phyloP scores from a whole-genome alignment of 441 rosid genomes.

The Jatropha multifida region DNA sequence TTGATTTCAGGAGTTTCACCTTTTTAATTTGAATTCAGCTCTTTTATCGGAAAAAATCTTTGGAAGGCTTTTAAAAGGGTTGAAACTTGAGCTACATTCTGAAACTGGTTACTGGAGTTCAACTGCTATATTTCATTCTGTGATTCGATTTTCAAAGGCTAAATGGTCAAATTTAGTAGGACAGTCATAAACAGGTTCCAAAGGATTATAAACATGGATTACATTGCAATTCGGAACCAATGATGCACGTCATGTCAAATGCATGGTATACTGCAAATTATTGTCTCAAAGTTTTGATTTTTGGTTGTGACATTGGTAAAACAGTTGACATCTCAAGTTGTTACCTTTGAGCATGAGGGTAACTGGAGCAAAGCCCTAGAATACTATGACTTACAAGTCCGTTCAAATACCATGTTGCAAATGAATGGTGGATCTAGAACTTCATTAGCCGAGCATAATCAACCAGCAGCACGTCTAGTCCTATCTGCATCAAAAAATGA shows the following conservation, averaged over 20 bases:
- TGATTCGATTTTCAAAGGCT: not conserved
- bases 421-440: constrained; percentile 39
- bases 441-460: constrained; percentile 32
- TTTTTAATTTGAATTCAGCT: not conserved
- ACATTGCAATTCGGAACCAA: not conserved
- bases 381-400: constrained; percentile 89
- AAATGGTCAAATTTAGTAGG: not conserved
- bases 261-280: constrained; percentile 13
- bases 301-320: constrained; percentile 31
- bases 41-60: not conserved
- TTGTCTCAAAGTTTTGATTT: constrained; percentile 27
- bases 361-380: constrained; percentile 97
- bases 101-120: not conserved
- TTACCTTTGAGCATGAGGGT: constrained; percentile 96
- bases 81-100: not conserved
- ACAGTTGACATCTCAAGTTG: constrained; percentile 87
- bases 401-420: constrained; percentile 53
- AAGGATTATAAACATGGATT: not conserved
- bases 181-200: not conserved
- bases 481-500: constrained; percentile 44
- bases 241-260: not conserved
- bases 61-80: too few relatives aligned
- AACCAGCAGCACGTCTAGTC: constrained; percentile 31
- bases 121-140: not conserved
- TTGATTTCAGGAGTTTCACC: constrained; percentile 4